Base-by-base conservation (phyloP, 2,329 filamentous ascomycete species). In the Emericellopsis atlantica region DNA sequence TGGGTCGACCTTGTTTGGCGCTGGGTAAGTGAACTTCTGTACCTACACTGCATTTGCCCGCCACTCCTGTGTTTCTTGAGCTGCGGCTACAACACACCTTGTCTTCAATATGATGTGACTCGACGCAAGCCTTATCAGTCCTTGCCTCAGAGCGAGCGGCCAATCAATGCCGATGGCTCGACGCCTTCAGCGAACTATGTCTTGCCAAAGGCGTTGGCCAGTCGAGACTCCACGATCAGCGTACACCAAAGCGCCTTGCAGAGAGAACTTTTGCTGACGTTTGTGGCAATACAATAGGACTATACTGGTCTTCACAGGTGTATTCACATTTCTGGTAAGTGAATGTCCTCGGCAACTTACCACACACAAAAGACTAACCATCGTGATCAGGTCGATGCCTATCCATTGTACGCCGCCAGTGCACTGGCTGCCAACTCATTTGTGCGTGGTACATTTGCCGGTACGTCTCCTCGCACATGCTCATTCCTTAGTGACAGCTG, bases 381-480 rank as follows among this genome's bases (percentile, higher is more conserved):
- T 21, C 26, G 7, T 36, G n/a, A 24, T 31, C 51, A 76, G 60
- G 81, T 85, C 49, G 84, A 87, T 56, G 81, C 82, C 18, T 89
- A 89, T 59, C 81, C 82, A 41, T 60, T 76, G 22, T 87, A 84
- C 55, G 82, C 83, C 22, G 84, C 84, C 37, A 79, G 73, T 43
- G 86, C 87, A 4, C 69, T 95, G 58, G 86, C 88, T 11, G 86
- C 87, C 36, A 92, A 94, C 53, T 82, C 81, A 37, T 85, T 92
- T 56, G 74, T 83, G 43, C 74, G 89, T 40, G 87, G 81, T 47
- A 68, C 72, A 16, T 92, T 93, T 65, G 88, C 82, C 44, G 70
- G 71, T 74, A 52, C 61, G 70, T 60, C 31, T 10, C 32, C 18
- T 26, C 32, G 32, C 18, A 9, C 35, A 37, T 10, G 12, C n/a